Evolutionary conservation across 2,329 filamentous ascomycete species (phyloP), one percentile per base, ranked within the genome.

Genomic region (Lanzia echinophila): DNA sequence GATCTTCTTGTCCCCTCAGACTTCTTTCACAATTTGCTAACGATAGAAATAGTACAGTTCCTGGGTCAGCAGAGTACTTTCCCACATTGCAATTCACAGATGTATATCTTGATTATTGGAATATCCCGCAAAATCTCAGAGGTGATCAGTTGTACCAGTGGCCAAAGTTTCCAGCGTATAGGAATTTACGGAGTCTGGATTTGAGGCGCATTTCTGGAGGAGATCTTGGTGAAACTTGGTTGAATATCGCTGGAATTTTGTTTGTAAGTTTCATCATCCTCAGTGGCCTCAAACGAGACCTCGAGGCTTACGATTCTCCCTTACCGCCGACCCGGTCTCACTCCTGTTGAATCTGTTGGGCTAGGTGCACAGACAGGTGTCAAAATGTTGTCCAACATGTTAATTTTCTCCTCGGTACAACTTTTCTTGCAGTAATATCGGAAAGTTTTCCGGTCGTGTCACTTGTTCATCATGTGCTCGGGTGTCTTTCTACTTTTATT

Each of bases 171-270:
- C 39, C 39, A 17, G 7, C 15, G 12, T 50, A 34, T 33, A 31
- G 48, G 13, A 44, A 50, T 19, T 17, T 50, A 12, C 8, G 31
- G 15, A 50, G 48, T 19, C 48, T 50, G 13, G 19, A 44, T 24
- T 44, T 50, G 31, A 42, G 39, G 10, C 7, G 6, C 5, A 20
- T 50, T 6, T 15, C 4, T 6, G 48, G 31, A 5, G 48, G 31
- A 5, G 28, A 50, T 6, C 19, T 50, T 8, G 8, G 8, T 1
- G 3, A 28, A 12, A n/a, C 42, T 11, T n/a, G 48, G 24, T 8
- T 8, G 11, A 19, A 12, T 7, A 43, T 36, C 24, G 39, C 48
- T 17, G 6, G 2, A 2, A 28, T 50, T 28, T 28, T 34, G 13
- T 44, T 50, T 36, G 48, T 50, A n/a, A 43, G 39, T 50, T 13